A percentile compares a stretch with the other conserved stretches of the same genome.
These are phyloP conservation scores for Suillus clintonianus DNA, from an alignment of 768 basidiomycete species.

Conservation along the genomic window DNA sequence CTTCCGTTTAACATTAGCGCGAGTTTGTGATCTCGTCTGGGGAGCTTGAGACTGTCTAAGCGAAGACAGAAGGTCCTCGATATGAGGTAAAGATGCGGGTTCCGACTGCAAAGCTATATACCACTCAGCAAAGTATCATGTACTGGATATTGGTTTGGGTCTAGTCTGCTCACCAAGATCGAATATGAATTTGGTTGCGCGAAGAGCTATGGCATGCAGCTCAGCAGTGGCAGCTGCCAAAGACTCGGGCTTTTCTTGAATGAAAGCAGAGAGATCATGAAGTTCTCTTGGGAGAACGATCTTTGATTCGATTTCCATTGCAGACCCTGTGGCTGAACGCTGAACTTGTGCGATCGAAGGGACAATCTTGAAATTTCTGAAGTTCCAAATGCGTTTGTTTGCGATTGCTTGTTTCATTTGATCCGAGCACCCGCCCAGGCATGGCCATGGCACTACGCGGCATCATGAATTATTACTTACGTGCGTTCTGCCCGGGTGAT, in stretches of 20 bases:
- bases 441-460: too few relatives aligned
- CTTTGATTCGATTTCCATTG: constrained; percentile 16
- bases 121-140: constrained; percentile 1
- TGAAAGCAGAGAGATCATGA: constrained; percentile 49
- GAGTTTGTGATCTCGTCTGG: constrained; percentile 71
- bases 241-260: constrained; percentile 55
- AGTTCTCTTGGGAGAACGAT: constrained; percentile 43
- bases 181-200: constrained; percentile 74
- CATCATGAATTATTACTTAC: too few relatives aligned
- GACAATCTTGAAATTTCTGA: neutral
- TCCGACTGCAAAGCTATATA: constrained; percentile 69
- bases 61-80: constrained; percentile 66
- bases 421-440: too few relatives aligned
- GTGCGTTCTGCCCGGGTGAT: neutral
- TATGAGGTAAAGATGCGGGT: constrained; percentile 57
- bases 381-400: neutral
- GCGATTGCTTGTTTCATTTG: neutral
- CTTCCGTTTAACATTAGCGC: constrained; percentile 37
- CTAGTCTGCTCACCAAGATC: constrained; percentile 59
- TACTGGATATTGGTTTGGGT: constrained; percentile 4
- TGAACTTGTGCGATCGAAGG: neutral
- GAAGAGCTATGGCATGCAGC: constrained; percentile 58
- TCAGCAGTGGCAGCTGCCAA: constrained; percentile 56
- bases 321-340: neutral
- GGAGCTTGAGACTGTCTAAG: constrained; percentile 69